Evolutionary conservation across 2,329 filamentous ascomycete species (phyloP).

Genomic region (Plenodomus lindquistii): DNA sequence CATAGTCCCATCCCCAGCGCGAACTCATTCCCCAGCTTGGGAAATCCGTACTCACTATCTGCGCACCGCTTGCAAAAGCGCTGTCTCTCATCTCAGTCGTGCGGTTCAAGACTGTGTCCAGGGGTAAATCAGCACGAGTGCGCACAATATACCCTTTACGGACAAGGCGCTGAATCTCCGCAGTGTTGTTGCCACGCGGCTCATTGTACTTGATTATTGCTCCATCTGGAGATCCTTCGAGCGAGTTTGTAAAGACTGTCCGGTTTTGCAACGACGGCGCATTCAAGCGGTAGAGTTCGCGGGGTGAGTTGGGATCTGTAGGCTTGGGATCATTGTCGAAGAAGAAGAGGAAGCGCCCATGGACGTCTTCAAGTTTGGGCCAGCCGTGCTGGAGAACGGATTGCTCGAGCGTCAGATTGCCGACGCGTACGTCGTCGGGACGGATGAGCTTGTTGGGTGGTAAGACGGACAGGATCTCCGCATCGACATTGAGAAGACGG

Average conservation of each 20-base stretch:
- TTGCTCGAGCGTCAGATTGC: conserved; percentile 51
- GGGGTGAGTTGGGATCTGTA: conserved; percentile 29
- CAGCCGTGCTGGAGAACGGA: conserved; percentile 54
- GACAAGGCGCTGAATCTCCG: conserved; percentile 51
- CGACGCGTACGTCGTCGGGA: conserved; percentile 52
- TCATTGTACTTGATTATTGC: conserved; percentile 58
- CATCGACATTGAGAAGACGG: conserved; percentile 50
- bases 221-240: conserved; percentile 51
- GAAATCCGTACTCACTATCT: conserved; percentile 56
- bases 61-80: conserved; percentile 54
- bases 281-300: conserved; percentile 46
- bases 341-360: conserved; percentile 55
- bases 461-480: conserved; percentile 54
- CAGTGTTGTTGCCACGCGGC: conserved; percentile 41
- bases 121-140: conserved; percentile 53
- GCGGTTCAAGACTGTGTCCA: conserved; percentile 48
- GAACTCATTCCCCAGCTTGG: conserved; percentile 53
- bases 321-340: conserved; percentile 55
- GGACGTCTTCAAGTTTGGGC: conserved; percentile 51
- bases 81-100: conserved; percentile 50
- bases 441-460: conserved; percentile 48
- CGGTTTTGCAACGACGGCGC: conserved; percentile 48
- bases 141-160: conserved; percentile 55
- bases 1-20: conserved; percentile 55
- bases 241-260: conserved; percentile 54